Conservation (phyloP, 805 yeast species). For the Candida adriatica region DNA sequence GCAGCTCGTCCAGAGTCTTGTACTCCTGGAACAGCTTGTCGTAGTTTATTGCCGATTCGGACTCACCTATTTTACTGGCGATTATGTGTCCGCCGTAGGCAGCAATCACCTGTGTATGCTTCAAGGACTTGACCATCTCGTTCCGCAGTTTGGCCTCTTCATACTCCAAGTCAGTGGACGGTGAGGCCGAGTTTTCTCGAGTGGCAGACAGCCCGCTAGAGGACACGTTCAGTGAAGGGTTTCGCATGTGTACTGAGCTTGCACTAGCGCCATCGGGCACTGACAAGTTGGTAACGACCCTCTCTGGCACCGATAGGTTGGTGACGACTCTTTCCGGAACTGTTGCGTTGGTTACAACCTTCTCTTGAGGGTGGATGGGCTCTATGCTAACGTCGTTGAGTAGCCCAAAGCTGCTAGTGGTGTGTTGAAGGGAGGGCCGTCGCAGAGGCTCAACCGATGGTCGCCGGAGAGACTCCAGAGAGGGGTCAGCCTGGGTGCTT, state of each 20-base stretch:
- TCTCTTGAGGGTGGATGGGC: slow-evolving; percentile 12
- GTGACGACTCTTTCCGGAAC: slow-evolving; percentile 2
- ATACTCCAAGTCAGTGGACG: slow-evolving; percentile 5
- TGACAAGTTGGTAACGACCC: no score
- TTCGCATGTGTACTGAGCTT: slow-evolving; percentile 2
- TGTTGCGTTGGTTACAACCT: slow-evolving; percentile 5
- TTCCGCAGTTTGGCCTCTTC: slow-evolving; percentile 9
- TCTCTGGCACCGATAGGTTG: no score
- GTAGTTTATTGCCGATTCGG: slow-evolving; percentile 7
- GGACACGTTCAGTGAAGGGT: no score
- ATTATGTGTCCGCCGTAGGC: slow-evolving; percentile 20
- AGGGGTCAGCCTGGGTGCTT: slow-evolving; percentile 2
- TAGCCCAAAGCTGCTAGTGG: slow-evolving; percentile 1
- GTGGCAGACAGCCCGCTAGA: background rate
- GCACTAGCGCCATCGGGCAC: slow-evolving; percentile 3
- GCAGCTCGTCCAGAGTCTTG: slow-evolving; percentile 5
- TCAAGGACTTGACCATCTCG: slow-evolving; percentile 5
- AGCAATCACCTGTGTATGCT: slow-evolving; percentile 5
- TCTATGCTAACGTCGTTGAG: slow-evolving; percentile 19
- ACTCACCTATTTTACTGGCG: slow-evolving; percentile 10
- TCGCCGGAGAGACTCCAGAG: background rate
- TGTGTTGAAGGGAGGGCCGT: background rate
- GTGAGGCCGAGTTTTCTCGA: background rate
- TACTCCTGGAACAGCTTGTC: slow-evolving; percentile 8
- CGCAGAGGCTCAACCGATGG: background rate